Conservation (phyloP, 2,329 filamentous ascomycete species). For the Thelonectria blattea region DNA sequence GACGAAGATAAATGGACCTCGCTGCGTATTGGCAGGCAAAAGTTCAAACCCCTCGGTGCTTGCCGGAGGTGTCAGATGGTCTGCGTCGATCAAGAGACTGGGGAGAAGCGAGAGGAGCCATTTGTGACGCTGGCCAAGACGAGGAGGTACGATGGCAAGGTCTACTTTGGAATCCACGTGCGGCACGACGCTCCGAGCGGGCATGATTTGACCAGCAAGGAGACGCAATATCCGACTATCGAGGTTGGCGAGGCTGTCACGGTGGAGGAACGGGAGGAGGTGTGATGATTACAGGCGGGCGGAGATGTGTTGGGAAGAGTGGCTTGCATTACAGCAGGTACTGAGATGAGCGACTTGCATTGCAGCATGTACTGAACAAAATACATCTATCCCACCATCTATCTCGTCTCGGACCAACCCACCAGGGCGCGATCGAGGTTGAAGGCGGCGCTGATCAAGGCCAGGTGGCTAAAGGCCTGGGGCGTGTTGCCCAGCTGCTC, state of each 20-base stretch:
- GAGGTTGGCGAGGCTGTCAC: slow-evolving; percentile 55
- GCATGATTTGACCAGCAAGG: slow-evolving; percentile 14
- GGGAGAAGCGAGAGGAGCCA: slow-evolving; percentile 79
- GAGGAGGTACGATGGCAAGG: slow-evolving; percentile 79
- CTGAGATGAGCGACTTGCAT: background rate
- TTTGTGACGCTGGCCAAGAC: slow-evolving; percentile 90
- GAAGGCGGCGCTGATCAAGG: slow-evolving; percentile 77
- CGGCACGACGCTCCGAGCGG: slow-evolving; percentile 47
- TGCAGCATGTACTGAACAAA: background rate
- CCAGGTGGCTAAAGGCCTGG: slow-evolving; percentile 79
- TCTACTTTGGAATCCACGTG: slow-evolving; percentile 89
- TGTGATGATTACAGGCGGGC: no score
- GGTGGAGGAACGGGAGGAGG: slow-evolving; percentile 25
- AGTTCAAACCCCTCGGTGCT: slow-evolving; percentile 76
- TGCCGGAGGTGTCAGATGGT: slow-evolving; percentile 97
- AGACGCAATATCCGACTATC: slow-evolving; percentile 49
- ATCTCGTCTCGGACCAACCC: slow-evolving; percentile 31
- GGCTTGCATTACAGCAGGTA: background rate
- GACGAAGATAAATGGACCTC: slow-evolving; percentile 79
- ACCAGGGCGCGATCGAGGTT: slow-evolving; percentile 66
- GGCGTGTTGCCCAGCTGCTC: slow-evolving; percentile 83
- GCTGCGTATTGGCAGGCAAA: slow-evolving; percentile 68
- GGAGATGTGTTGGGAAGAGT: no score
- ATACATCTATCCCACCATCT: background rate
- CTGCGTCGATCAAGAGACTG: slow-evolving; percentile 86